Conservation (phyloP, 176 grass and related monocot species). For the Canna indica region DNA sequence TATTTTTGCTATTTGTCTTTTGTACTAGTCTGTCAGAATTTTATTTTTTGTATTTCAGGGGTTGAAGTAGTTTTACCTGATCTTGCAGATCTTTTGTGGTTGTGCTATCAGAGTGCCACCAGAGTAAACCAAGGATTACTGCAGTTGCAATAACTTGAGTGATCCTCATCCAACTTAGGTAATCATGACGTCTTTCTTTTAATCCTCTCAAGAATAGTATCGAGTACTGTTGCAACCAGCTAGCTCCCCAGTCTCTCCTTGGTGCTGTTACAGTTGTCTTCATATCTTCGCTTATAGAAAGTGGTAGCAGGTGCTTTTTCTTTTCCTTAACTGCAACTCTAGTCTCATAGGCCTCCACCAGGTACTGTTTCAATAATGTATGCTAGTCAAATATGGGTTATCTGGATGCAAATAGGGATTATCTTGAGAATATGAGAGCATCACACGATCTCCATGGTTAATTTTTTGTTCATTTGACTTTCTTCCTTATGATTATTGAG, state of each 20-base stretch:
- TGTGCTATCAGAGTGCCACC: conserved; percentile 65
- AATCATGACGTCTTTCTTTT: conserved; percentile 90
- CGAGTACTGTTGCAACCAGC: conserved; percentile 76
- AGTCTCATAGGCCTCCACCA: conserved; percentile 81
- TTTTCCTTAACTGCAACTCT: conserved; percentile 68
- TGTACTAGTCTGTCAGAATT: not conserved
- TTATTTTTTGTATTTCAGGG: not conserved
- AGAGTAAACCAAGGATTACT: conserved; percentile 84
- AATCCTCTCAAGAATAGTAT: conserved; percentile 91
- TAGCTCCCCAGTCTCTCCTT: conserved; percentile 87
- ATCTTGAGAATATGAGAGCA: not conserved
- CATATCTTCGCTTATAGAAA: conserved; percentile 53
- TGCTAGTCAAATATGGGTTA: not conserved
- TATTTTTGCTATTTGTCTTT: not conserved
- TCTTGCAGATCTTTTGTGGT: conserved; percentile 72
- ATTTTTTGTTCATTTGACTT: not conserved
- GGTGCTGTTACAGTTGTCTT: conserved; percentile 46
- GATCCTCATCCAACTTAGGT: conserved; percentile 99
- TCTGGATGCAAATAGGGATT: not conserved
- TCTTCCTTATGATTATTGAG: not conserved
- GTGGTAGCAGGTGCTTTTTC: conserved; percentile 44
- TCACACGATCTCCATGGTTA: too few relatives aligned
- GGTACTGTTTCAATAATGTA: conserved; percentile 41
- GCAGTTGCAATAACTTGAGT: conserved; percentile 92
- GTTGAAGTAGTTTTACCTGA: conserved; percentile 35